Conservation (phyloP, 1,284 basidiomycete species). For the Tilletia caries region DNA sequence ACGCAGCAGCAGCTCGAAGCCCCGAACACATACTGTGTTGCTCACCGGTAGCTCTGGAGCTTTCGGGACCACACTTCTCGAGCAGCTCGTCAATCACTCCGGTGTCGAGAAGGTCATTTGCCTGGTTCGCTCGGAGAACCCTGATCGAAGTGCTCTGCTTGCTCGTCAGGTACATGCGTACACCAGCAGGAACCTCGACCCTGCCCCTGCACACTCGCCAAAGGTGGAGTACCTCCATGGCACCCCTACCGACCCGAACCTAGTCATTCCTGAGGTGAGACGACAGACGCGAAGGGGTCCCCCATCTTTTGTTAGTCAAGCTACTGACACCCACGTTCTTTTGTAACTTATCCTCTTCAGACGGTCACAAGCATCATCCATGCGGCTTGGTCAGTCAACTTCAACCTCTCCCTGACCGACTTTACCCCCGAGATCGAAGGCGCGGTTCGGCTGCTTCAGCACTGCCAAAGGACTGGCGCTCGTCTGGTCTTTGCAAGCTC, state of each 20-base stretch:
- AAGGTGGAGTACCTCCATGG: constrained; percentile 6
- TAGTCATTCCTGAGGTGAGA: too few species aligned
- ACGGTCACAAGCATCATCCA: neutral
- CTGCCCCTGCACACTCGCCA: neutral
- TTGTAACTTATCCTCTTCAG: neutral
- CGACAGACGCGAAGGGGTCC: too few species aligned
- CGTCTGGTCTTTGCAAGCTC: constrained; percentile 5
- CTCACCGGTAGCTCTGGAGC: constrained; percentile 3
- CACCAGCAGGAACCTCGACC: neutral
- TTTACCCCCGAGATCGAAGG: constrained; percentile 11
- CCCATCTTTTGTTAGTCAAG: too few species aligned
- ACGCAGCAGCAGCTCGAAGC: neutral
- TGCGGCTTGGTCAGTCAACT: constrained; percentile 5
- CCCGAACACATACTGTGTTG: neutral
- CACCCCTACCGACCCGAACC: neutral
- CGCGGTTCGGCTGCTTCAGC: neutral
- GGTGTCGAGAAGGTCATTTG: constrained; percentile 9
- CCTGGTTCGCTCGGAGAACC: neutral
- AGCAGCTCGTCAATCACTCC: neutral
- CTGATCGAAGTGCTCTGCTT: neutral
- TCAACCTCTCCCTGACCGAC: constrained; percentile 9
- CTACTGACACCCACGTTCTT: neutral
- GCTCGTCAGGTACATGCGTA: neutral
- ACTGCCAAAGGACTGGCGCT: neutral
- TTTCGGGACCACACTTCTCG: neutral